Conservation (phyloP, 1,284 basidiomycete genomes). For the Naganishia sp. region DNA sequence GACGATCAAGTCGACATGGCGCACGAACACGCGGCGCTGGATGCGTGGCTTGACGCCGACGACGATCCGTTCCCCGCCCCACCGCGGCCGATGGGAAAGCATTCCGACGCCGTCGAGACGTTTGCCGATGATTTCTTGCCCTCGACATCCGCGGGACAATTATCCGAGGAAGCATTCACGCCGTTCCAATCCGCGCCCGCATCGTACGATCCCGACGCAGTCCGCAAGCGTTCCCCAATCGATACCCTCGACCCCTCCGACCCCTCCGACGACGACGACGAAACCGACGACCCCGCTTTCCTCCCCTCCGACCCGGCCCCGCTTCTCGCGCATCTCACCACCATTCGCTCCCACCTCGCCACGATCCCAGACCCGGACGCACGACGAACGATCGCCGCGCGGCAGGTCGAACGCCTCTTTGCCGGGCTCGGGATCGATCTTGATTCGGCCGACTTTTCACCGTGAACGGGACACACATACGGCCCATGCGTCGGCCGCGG, state of each 20-base stretch:
- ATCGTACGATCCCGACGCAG: too few relatives aligned
- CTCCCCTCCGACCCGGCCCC: background rate
- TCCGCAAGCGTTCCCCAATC: too few relatives aligned
- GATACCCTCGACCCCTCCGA: background rate
- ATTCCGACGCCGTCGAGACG: background rate
- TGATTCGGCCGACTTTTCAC: background rate
- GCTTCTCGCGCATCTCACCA: background rate
- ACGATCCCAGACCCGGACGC: slow-evolving; percentile 45
- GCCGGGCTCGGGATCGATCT: slow-evolving; percentile 1
- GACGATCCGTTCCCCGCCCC: slow-evolving; percentile 5
- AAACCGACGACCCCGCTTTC: background rate
- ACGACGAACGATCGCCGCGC: slow-evolving; percentile 43
- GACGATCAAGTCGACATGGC: background rate
- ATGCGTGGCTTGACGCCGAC: slow-evolving; percentile 7
- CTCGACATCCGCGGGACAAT: background rate
- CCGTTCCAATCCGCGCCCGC: slow-evolving; percentile 3
- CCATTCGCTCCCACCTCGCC: slow-evolving; percentile 40
- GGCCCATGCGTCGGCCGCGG: too few relatives aligned
- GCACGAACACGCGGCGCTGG: background rate
- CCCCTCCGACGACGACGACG: background rate
- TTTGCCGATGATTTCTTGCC: slow-evolving; percentile 25
- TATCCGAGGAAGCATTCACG: background rate
- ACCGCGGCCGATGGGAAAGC: background rate
- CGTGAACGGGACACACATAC: too few relatives aligned
- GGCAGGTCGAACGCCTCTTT: slow-evolving; percentile 47